Evolutionary conservation across 352 stramenopile genomes (phyloP).

Genomic region (Saprolegnia diclina): DNA sequence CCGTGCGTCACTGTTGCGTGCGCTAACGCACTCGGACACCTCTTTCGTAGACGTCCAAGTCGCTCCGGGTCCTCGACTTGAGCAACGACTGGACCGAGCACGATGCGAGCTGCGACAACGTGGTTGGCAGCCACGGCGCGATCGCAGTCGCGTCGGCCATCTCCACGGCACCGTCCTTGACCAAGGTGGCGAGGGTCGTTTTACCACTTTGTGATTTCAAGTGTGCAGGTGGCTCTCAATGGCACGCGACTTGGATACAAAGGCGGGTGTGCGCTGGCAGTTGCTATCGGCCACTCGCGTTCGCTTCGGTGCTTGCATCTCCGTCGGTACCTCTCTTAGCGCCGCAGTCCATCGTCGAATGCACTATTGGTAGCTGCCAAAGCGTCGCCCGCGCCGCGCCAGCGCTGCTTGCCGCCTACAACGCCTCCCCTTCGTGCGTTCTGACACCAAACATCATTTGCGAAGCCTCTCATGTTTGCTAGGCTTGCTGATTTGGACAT

Average conservation of each 20-base stretch:
- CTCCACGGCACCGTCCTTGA: conserved; percentile 6
- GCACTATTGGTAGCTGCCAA: neutral
- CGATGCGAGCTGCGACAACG: conserved; percentile 3
- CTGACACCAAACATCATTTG: too few relatives aligned
- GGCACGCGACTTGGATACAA: conserved; percentile 8
- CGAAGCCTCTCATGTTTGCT: neutral
- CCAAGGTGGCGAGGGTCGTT: neutral
- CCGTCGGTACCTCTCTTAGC: neutral
- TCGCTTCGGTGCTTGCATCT: conserved; percentile 10
- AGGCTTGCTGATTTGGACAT: conserved; percentile 19
- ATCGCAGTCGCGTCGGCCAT: conserved; percentile 3
- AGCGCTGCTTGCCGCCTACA: neutral
- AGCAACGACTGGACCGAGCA: conserved; percentile 22
- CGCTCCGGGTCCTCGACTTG: conserved; percentile 7
- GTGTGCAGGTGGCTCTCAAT: conserved; percentile 12
- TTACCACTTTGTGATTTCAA: too few relatives aligned
- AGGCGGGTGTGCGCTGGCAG: conserved; percentile 1
- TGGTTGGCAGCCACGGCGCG: neutral
- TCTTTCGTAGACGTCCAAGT: neutral
- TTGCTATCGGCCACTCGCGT: neutral
- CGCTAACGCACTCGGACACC: neutral
- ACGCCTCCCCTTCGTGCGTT: neutral
- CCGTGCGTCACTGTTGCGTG: neutral
- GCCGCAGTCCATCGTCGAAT: neutral
- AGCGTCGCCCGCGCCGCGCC: neutral